Evolutionary conservation across 225 moss, liverwort and hornwort species (phyloP), one percentile per base, ranked within the genome.

Genomic region (Asterella californica): DNA sequence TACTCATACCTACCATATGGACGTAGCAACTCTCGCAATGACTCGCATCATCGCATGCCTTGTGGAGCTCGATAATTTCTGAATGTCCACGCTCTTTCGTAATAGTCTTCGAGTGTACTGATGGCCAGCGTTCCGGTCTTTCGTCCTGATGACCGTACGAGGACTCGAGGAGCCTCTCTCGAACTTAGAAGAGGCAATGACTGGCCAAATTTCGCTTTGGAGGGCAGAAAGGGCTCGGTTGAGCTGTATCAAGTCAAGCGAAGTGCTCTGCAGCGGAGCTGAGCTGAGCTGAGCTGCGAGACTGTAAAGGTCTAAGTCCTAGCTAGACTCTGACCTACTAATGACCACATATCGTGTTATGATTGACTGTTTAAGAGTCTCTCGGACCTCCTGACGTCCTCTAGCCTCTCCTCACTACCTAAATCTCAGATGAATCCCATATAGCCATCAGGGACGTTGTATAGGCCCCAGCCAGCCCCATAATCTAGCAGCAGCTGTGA

Each of bases 1-100:
- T 67, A 61, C n/a, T 15, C 67, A 15, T 67, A 67, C 32, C 67
- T 67, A 67, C 67, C 67, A 34, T 32, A 17, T 67, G 34, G 67
- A 33, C 34, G 67, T 17, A 67, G 67, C 67, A 29, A 33, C 34
- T 21, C 33, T 67, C 67, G 2, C 42, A 7, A 42, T 42, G 7
- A 42, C 52, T 52, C 52, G 52, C 52, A 52, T 52, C 52, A 52
- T 52, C 12, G 14, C 67, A 32, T 64, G 67, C 30, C 33, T 21
- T 61, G 67, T 34, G 30, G 34, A 18, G 17, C 10, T 34, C 36
- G 52, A 52, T 52, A 1, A 33, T 9, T 12, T 36, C 29, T 29
- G 1, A 15, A 33, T 36, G 15, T 67, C 67, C 33, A 67, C 67
- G 67, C 67, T 36, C 33, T 36, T 67, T 36, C 30, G 29, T 32